These are phyloP conservation scores for Pichia sp. DNA, from an alignment of 1,139 yeast species.

Conservation along the genomic window DNA sequence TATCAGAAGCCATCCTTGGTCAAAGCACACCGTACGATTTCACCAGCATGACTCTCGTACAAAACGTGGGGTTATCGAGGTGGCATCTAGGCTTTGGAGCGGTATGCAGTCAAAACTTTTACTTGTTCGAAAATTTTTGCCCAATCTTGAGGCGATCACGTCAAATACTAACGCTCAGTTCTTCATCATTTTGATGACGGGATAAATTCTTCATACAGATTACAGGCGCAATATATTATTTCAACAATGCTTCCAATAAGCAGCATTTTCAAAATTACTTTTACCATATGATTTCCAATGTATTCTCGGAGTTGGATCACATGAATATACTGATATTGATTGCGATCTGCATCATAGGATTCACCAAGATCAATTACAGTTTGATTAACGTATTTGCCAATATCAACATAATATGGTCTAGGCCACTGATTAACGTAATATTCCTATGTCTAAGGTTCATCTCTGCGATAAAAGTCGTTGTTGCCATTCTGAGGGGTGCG, in stretches of 20 bases:
- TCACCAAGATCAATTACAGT: constrained; percentile 16
- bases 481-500: constrained; percentile 23
- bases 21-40: no score
- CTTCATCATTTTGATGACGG: constrained; percentile 7
- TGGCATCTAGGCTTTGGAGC: constrained; percentile 22
- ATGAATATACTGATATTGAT: constrained; percentile 24
- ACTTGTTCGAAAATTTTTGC: constrained; percentile 1
- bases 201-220: constrained; percentile 7
- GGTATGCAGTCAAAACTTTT: constrained; percentile 10
- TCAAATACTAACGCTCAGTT: constrained; percentile 16
- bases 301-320: constrained; percentile 23
- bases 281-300: constrained; percentile 19
- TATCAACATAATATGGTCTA: constrained; percentile 16
- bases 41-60: constrained; percentile 1
- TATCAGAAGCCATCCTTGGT: no score
- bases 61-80: constrained; percentile 9
- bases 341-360: constrained; percentile 20
- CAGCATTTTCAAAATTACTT: constrained; percentile 18
- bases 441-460: constrained; percentile 23
- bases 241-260: constrained; percentile 25
- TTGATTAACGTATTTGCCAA: constrained; percentile 10
- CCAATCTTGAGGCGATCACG: background rate
- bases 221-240: constrained; percentile 22
- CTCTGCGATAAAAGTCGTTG: constrained; percentile 21
- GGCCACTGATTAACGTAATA: constrained; percentile 18